Percentiles rank a stretch among this genome's conserved stretches.
phyloP scores from a whole-genome alignment of 2,329 filamentous ascomycete genomes.

The Microdochium nivale region DNA sequence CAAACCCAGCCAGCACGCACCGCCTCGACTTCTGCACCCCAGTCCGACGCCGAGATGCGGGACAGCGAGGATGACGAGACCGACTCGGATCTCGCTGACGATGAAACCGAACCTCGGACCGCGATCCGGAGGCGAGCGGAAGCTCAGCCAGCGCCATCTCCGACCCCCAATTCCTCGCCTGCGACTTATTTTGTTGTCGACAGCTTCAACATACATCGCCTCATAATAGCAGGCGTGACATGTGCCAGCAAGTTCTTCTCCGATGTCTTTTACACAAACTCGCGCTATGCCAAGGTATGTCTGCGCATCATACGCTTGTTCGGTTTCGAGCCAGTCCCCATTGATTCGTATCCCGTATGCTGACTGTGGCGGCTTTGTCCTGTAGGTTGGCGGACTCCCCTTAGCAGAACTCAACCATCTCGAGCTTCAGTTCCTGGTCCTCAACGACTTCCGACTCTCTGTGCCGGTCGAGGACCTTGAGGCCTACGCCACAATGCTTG shows the following conservation, averaged over 20 bases:
- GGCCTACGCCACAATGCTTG: conserved; percentile 95
- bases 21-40: not conserved
- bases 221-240: conserved; percentile 94
- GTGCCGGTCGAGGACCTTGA: conserved; percentile 93
- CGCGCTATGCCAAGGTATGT: conserved; percentile 92
- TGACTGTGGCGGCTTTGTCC: conserved; percentile 7
- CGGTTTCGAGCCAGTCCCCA: not conserved
- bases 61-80: conserved; percentile 32
- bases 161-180: conserved; percentile 15
- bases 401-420: conserved; percentile 90
- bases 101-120: conserved; percentile 30
- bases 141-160: conserved; percentile 9
- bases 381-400: conserved; percentile 94
- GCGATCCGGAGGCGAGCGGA: conserved; percentile 18
- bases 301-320: not conserved
- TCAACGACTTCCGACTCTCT: conserved; percentile 93
- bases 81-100: conserved; percentile 43
- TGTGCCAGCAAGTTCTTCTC: conserved; percentile 99
- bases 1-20: conserved; percentile 17
- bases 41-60: conserved; percentile 25
- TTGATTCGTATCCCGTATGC: conserved; percentile 1
- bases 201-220: conserved; percentile 95
- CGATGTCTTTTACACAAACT: conserved; percentile 98
- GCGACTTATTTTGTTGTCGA: conserved; percentile 81
- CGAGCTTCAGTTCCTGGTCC: conserved; percentile 86